These are phyloP conservation scores for Sporothrix brasiliensis DNA, from an alignment of 2,329 filamentous ascomycete species.

Conservation along the genomic window DNA sequence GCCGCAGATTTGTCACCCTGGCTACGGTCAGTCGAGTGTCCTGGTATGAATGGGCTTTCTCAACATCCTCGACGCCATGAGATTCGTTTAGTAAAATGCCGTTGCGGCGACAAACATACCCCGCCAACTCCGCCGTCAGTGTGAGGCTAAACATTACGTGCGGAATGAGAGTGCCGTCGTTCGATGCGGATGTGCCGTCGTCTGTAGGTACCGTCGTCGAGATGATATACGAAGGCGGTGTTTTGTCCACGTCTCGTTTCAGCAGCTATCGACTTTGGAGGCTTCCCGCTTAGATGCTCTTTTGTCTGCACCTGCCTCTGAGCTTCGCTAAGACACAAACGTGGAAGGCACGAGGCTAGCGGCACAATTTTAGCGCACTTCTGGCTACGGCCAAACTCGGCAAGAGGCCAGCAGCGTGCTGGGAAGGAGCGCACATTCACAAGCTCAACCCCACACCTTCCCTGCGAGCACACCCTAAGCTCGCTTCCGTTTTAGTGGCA, in stretches of 20 bases:
- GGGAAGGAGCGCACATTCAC: neutral
- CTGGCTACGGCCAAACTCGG: neutral
- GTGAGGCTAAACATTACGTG: conserved; percentile 64
- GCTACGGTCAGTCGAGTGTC: conserved; percentile 16
- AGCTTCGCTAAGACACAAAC: neutral
- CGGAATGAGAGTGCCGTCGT: neutral
- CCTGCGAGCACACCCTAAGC: neutral
- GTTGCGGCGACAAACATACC: conserved; percentile 52
- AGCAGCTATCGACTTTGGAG: neutral
- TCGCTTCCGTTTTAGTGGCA: conserved; percentile 32
- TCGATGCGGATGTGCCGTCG: neutral
- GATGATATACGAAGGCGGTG: neutral
- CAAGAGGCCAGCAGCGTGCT: conserved; percentile 8
- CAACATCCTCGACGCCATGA: neutral
- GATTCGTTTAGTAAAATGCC: neutral
- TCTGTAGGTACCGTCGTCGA: neutral
- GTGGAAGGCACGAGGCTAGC: neutral
- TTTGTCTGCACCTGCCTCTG: conserved; percentile 12
- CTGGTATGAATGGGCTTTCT: neutral
- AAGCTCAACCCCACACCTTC: conserved; percentile 10
- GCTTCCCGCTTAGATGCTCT: neutral
- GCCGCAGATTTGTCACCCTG: conserved; percentile 88
- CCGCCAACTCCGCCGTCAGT: conserved; percentile 68
- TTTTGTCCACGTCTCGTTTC: conserved; percentile 6
- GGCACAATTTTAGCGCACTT: conserved; percentile 6